Conservation (phyloP, 2,329 filamentous ascomycete genomes). For the Gnomoniopsis sp. region DNA sequence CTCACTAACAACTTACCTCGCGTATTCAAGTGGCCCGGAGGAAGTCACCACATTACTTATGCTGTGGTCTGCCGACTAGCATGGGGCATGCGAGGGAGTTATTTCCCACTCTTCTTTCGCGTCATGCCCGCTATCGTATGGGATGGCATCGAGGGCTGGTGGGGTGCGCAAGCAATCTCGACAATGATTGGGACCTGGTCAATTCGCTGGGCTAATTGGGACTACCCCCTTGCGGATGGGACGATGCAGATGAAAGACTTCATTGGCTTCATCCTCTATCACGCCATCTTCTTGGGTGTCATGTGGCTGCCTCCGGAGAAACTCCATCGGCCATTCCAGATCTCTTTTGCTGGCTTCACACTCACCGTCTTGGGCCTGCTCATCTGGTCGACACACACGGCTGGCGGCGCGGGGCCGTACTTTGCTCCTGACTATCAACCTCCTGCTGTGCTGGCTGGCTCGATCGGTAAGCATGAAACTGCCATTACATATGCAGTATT, state of each 20-base stretch:
- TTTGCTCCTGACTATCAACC: slow-evolving; percentile 3
- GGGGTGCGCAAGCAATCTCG: slow-evolving; percentile 7
- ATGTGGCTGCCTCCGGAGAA: slow-evolving; percentile 14
- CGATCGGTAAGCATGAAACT: slow-evolving; percentile 1
- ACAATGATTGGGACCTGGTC: slow-evolving; percentile 13
- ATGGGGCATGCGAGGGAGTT: slow-evolving; percentile 11
- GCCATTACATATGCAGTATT: background rate
- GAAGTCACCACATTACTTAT: slow-evolving; percentile 9
- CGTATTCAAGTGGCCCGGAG: slow-evolving; percentile 7
- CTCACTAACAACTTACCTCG: background rate
- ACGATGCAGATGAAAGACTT: slow-evolving; percentile 12
- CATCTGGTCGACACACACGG: slow-evolving; percentile 9
- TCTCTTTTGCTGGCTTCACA: slow-evolving; percentile 5
- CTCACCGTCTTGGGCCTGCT: slow-evolving; percentile 5
- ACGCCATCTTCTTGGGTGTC: background rate
- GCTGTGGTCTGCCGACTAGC: slow-evolving; percentile 1
- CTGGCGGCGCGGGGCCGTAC: slow-evolving; percentile 3
- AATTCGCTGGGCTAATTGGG: background rate
- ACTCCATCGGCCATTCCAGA: slow-evolving; percentile 6
- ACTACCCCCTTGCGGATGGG: slow-evolving; percentile 3
- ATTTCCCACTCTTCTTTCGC: slow-evolving; percentile 8
- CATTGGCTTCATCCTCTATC: slow-evolving; percentile 9
- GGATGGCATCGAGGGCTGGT: slow-evolving; percentile 11
- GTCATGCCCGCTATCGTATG: slow-evolving; percentile 12
- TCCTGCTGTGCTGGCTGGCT: slow-evolving; percentile 7